phyloP scores from a whole-genome alignment of 2,329 filamentous ascomycete species.

The Trichoderma cornu-damae region DNA sequence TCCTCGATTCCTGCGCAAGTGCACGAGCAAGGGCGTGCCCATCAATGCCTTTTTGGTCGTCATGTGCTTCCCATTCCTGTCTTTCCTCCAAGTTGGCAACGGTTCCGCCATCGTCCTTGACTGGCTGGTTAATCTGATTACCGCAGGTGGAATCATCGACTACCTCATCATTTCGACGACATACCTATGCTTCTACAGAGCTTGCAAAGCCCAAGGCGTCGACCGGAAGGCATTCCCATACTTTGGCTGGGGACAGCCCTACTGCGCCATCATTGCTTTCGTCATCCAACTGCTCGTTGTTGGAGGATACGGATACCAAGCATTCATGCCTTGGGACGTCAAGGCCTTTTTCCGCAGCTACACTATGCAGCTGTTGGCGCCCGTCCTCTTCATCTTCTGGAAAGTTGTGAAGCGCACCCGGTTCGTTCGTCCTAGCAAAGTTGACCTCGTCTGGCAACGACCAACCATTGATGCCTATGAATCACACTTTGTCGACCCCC shows the following conservation, averaged over 20 bases:
- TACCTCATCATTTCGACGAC: constrained; percentile 51
- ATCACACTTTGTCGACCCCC: constrained; percentile 43
- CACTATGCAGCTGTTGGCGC: constrained; percentile 51
- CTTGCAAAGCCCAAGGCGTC: constrained; percentile 48
- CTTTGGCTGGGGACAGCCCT: constrained; percentile 54
- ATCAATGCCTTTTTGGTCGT: constrained; percentile 52
- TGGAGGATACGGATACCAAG: constrained; percentile 51
- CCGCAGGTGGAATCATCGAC: constrained; percentile 55
- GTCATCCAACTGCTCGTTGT: constrained; percentile 41
- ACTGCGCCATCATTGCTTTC: constrained; percentile 46
- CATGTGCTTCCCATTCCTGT: constrained; percentile 49
- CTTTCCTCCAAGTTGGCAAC: constrained; percentile 48
- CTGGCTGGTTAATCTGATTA: constrained; percentile 54
- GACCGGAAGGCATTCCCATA: constrained; percentile 53
- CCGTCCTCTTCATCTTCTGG: constrained; percentile 54
- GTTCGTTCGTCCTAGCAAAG: constrained; percentile 48
- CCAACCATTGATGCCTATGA: constrained; percentile 56
- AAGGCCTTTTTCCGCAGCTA: constrained; percentile 50
- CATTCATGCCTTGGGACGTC: constrained; percentile 46
- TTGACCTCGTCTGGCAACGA: constrained; percentile 57
- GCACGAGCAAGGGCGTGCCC: constrained; percentile 56
- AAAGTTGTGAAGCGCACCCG: constrained; percentile 59
- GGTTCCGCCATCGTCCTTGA: constrained; percentile 46
- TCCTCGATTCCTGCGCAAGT: constrained; percentile 50
- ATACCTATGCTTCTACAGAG: constrained; percentile 46